Evolutionary conservation across 257 asterid genomes (phyloP).

Genomic region (Datura wrightii): DNA sequence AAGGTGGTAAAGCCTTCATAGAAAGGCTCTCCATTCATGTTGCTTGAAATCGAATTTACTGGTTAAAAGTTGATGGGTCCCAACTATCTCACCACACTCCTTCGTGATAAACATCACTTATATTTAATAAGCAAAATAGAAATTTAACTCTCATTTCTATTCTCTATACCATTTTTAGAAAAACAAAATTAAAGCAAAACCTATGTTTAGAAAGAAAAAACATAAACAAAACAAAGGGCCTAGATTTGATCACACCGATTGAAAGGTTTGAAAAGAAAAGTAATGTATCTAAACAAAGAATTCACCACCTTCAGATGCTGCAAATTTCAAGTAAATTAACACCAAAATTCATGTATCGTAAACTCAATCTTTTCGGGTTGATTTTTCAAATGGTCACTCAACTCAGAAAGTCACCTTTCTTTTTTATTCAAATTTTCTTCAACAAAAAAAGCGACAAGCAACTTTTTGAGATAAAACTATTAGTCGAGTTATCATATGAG

Average conservation of each 20-base stretch:
- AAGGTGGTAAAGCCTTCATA: no score
- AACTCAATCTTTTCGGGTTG: background rate
- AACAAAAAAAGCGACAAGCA: no score
- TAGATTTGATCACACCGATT: background rate
- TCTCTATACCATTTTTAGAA: background rate
- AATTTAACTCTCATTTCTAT: background rate
- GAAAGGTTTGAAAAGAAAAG: background rate
- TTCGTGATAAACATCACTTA: background rate
- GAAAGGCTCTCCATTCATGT: no score
- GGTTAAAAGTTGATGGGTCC: no score
- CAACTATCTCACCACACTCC: no score
- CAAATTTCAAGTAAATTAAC: background rate
- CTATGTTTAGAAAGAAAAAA: background rate
- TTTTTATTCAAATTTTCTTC: no score
- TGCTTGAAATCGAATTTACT: no score
- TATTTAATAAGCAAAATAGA: no score
- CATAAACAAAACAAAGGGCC: background rate
- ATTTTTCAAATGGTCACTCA: no score
- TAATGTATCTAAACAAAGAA: background rate
- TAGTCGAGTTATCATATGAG: no score
- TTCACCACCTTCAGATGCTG: background rate
- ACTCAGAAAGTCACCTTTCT: no score
- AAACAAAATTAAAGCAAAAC: background rate
- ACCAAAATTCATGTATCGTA: background rate
- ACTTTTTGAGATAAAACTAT: no score